These are phyloP conservation scores for Tolypocladium paradoxum DNA, from an alignment of 2,329 filamentous ascomycete species.

Conservation along the genomic window DNA sequence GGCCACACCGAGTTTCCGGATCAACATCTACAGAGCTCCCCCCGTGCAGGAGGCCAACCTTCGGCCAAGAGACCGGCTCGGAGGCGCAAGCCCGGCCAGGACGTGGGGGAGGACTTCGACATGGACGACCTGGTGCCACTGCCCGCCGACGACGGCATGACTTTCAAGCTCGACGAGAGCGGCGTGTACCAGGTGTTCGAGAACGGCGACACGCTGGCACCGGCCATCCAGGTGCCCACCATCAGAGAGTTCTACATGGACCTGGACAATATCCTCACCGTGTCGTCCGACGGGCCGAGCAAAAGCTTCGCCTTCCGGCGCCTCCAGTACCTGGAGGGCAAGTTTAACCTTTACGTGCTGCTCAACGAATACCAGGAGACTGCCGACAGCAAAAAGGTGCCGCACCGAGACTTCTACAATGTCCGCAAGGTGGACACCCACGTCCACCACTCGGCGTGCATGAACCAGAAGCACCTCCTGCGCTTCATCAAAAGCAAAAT, in stretches of 20 bases:
- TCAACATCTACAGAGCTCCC: slow-evolving; percentile 4
- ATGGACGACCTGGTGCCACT: slow-evolving; percentile 68
- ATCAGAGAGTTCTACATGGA: slow-evolving; percentile 95
- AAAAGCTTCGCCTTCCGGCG: slow-evolving; percentile 96
- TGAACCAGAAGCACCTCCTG: slow-evolving; percentile 98
- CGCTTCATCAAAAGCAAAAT: slow-evolving; percentile 99
- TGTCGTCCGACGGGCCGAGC: slow-evolving; percentile 90
- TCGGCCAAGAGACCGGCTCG: slow-evolving; percentile 38
- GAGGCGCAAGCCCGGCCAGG: slow-evolving; percentile 72
- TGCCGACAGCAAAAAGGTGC: slow-evolving; percentile 93
- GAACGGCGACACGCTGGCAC: slow-evolving; percentile 49
- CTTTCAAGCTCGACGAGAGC: slow-evolving; percentile 67
- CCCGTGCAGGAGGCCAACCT: slow-evolving; percentile 10
- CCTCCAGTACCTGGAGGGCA: slow-evolving; percentile 89
- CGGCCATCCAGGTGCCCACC: slow-evolving; percentile 76
- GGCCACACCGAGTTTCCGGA: slow-evolving; percentile 6
- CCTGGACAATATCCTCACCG: slow-evolving; percentile 71
- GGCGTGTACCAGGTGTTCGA: slow-evolving; percentile 93
- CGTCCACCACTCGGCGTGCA: slow-evolving; percentile 97
- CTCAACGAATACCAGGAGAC: slow-evolving; percentile 97
- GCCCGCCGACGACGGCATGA: slow-evolving; percentile 59
- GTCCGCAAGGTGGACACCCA: slow-evolving; percentile 98
- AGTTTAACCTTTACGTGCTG: slow-evolving; percentile 88
- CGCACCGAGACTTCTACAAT: slow-evolving; percentile 98
- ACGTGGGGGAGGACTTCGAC: slow-evolving; percentile 88